Conservation (phyloP, 495 filamentous ascomycete species). For the Talaromyces thailandensis region DNA sequence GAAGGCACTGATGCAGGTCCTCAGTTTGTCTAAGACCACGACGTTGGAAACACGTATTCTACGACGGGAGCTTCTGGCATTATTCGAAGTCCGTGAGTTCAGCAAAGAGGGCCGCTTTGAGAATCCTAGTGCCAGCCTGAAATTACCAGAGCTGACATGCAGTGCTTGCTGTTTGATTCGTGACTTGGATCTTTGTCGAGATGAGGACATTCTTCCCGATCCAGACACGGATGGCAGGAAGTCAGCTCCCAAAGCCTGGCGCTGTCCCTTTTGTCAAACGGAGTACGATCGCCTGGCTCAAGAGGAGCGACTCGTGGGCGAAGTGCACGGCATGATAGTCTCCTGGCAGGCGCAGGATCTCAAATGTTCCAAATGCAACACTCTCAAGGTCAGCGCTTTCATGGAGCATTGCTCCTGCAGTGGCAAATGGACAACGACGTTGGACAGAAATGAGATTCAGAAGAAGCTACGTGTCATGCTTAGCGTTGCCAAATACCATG, state of each 20-base stretch:
- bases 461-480: constrained; percentile 58
- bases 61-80: constrained; percentile 75
- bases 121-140: constrained; percentile 72
- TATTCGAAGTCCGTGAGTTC: constrained; percentile 94
- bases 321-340: constrained; percentile 63
- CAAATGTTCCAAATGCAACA: constrained; percentile 56
- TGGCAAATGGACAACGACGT: constrained; percentile 67
- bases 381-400: constrained; percentile 73
- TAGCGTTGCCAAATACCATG: constrained; percentile 69
- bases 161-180: constrained; percentile 78
- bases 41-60: constrained; percentile 77
- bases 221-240: constrained; percentile 20
- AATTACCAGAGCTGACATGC: constrained; percentile 69
- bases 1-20: constrained; percentile 82
- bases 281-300: constrained; percentile 68
- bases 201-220: constrained; percentile 68
- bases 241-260: constrained; percentile 50
- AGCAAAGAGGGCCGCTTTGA: constrained; percentile 74
- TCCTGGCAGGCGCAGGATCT: constrained; percentile 88
- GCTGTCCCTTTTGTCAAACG: constrained; percentile 65
- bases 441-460: constrained; percentile 59
- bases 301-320: constrained; percentile 74
- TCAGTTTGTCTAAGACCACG: constrained; percentile 73
- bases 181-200: constrained; percentile 91
- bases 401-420: constrained; percentile 95